phyloP scores from a whole-genome alignment of 2,329 filamentous ascomycete species.

The Colletotrichum sp. region DNA sequence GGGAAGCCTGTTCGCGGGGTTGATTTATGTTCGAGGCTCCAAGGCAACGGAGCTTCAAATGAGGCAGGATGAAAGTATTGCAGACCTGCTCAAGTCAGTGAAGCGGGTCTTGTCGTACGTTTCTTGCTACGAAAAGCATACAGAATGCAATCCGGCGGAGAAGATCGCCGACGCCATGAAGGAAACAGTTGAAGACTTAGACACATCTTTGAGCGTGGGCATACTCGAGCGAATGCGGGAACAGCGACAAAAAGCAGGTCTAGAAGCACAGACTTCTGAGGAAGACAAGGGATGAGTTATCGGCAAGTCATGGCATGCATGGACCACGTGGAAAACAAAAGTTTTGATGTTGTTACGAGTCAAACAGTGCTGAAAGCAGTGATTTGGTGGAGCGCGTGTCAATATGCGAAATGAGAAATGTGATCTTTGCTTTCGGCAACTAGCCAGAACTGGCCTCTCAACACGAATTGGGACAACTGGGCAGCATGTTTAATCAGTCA shows the following conservation, averaged over 20 bases:
- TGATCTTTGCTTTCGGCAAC: not conserved
- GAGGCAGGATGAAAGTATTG: conserved; percentile 4
- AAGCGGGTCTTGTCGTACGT: conserved; percentile 9
- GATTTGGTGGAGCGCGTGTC: not conserved
- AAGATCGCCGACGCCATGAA: conserved; percentile 3
- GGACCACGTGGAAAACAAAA: not conserved
- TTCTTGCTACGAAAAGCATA: conserved; percentile 13
- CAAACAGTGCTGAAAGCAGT: not conserved
- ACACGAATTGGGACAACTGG: not conserved
- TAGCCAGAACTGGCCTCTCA: not conserved
- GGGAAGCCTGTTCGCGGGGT: conserved; percentile 2
- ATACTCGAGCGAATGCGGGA: not conserved
- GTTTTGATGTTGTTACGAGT: not conserved
- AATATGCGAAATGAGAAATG: not conserved
- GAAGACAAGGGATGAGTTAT: not conserved
- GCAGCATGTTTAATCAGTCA: not conserved
- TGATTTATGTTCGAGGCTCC: conserved; percentile 7
- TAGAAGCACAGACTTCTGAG: not conserved
- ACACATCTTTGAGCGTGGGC: not conserved
- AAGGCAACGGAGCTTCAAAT: not conserved
- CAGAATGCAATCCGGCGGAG: conserved; percentile 5
- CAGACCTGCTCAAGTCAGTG: conserved; percentile 7
- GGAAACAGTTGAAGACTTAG: not conserved
- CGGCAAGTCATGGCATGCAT: not conserved
- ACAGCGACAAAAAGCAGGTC: not conserved